A percentile compares a stretch with the other conserved stretches of the same genome.
Conservation (phyloP, 495 filamentous ascomycete species). For the Astrocystis sublimbata region DNA sequence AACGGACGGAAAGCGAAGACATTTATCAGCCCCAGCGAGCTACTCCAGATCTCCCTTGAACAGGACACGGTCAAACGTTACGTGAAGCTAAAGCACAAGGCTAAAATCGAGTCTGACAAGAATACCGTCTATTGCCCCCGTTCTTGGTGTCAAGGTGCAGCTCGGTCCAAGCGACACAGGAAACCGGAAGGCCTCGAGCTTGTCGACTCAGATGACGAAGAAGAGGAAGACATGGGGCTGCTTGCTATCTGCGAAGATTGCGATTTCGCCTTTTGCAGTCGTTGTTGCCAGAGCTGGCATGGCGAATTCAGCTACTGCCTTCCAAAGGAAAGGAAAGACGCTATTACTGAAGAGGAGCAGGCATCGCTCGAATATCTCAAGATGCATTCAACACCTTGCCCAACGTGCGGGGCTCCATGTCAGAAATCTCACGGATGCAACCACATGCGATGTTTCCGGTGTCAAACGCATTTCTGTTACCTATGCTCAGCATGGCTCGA, state of each 20-base stretch:
- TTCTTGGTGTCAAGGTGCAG: slow-evolving; percentile 91
- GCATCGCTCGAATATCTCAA: slow-evolving; percentile 80
- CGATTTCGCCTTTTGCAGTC: slow-evolving; percentile 83
- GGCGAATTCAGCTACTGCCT: slow-evolving; percentile 70
- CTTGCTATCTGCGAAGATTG: slow-evolving; percentile 88
- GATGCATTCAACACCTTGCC: slow-evolving; percentile 80
- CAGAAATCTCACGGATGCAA: slow-evolving; percentile 96
- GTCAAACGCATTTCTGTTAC: slow-evolving; percentile 92
- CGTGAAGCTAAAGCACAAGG: slow-evolving; percentile 86
- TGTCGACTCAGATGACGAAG: slow-evolving; percentile 51
- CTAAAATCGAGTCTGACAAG: slow-evolving; percentile 84
- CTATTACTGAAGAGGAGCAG: slow-evolving; percentile 79
- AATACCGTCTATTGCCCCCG: slow-evolving; percentile 93
- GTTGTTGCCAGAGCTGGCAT: slow-evolving; percentile 74
- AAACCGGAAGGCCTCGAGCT: slow-evolving; percentile 61
- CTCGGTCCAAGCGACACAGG: slow-evolving; percentile 74
- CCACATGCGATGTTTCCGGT: slow-evolving; percentile 94
- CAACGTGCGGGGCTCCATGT: slow-evolving; percentile 80
- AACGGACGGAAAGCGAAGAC: slow-evolving; percentile 53
- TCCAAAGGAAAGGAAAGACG: slow-evolving; percentile 58
- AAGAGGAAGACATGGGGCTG: slow-evolving; percentile 44
- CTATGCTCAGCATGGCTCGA: slow-evolving; percentile 87
- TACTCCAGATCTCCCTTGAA: slow-evolving; percentile 79
- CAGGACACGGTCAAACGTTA: slow-evolving; percentile 79
- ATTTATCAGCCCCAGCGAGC: slow-evolving; percentile 80